phyloP scores from a whole-genome alignment of 192 early-diverging fungal species.

The Entomortierella lignicola region DNA sequence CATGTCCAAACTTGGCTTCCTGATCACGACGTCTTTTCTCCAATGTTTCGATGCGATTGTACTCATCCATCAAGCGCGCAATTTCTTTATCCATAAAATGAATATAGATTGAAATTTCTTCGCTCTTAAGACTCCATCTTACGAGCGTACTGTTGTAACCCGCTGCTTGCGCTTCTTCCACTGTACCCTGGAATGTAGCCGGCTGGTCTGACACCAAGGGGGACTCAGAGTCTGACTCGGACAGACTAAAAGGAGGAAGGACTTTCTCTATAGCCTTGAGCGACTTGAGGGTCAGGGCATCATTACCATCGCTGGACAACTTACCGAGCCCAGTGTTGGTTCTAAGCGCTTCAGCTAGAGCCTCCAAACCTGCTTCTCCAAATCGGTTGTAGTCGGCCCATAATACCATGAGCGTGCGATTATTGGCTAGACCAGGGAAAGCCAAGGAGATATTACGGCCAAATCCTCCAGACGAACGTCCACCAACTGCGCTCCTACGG shows the following conservation, averaged over 20 bases:
- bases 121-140: constrained; percentile 16
- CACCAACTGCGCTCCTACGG: neutral
- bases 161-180: constrained; percentile 36
- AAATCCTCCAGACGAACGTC: constrained; percentile 38
- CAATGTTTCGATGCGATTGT: constrained; percentile 24
- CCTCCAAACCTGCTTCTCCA: constrained; percentile 34
- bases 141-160: constrained; percentile 47
- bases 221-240: neutral
- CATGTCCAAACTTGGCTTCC: constrained; percentile 21
- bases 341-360: constrained; percentile 22
- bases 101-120: constrained; percentile 35
- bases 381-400: constrained; percentile 45
- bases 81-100: constrained; percentile 26
- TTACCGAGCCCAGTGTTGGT: constrained; percentile 28
- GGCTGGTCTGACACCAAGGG: neutral
- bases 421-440: constrained; percentile 26
- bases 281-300: constrained; percentile 38
- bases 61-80: constrained; percentile 18
- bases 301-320: constrained; percentile 39
- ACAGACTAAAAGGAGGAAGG: constrained; percentile 9
- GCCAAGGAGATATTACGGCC: constrained; percentile 25
- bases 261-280: constrained; percentile 29
- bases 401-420: constrained; percentile 29
- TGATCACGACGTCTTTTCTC: constrained; percentile 16
- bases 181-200: constrained; percentile 25